Conservation (phyloP, 495 filamentous ascomycete genomes). For the Aspergillus bridgeri region DNA sequence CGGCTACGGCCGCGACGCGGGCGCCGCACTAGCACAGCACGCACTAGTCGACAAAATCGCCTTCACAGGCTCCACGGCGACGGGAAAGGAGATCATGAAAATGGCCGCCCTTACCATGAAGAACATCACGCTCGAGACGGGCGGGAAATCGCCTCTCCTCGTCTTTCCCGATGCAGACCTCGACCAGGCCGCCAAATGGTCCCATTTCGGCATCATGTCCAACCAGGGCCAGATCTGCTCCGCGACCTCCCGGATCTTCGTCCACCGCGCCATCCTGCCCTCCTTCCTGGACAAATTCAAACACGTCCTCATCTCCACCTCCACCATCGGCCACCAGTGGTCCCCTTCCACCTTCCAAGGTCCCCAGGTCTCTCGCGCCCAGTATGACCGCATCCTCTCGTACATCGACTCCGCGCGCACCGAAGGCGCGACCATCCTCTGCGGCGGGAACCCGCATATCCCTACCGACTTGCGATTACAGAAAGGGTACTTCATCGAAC, state of each 20-base stretch:
- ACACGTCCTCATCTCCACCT: conserved; percentile 59
- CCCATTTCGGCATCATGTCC: conserved; percentile 67
- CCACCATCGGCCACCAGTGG: conserved; percentile 81
- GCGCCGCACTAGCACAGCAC: conserved; percentile 74
- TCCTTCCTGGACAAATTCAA: conserved; percentile 73
- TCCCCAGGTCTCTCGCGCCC: conserved; percentile 80
- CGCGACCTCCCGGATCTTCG: conserved; percentile 80
- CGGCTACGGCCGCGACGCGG: conserved; percentile 72
- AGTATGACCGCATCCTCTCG: conserved; percentile 75
- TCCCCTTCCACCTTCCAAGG: conserved; percentile 75
- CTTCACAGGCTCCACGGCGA: conserved; percentile 83
- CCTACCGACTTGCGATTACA: conserved; percentile 40
- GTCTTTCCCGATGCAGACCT: conserved; percentile 86
- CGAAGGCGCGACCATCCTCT: conserved; percentile 74
- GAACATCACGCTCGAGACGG: conserved; percentile 91
- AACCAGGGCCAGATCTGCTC: conserved; percentile 93
- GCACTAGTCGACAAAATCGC: conserved; percentile 81
- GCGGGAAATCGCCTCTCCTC: conserved; percentile 80
- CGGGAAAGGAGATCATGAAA: conserved; percentile 85
- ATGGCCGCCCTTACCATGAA: conserved; percentile 79
- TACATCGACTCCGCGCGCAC: conserved; percentile 75
- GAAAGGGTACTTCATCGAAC: conserved; percentile 66
- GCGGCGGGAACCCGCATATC: conserved; percentile 70
- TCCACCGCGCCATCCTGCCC: conserved; percentile 75
- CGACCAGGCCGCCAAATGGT: conserved; percentile 84